Evolutionary conservation across 805 yeast species (phyloP), one percentile per base, ranked within the genome.

Genomic region (Grigorovia jiainica): DNA sequence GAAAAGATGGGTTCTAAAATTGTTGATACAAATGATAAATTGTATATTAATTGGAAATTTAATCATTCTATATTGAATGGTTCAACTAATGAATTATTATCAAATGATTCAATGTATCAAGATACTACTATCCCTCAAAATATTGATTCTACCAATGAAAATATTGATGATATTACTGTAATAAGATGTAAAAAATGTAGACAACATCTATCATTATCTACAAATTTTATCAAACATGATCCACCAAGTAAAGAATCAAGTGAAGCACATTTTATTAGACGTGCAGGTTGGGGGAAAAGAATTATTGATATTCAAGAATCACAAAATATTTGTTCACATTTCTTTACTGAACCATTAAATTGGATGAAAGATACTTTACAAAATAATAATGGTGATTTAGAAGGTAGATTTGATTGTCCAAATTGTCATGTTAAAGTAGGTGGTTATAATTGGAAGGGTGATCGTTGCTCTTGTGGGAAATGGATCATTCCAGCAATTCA

Each of bases 401-500:
- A 90, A 59, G 98, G 98, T 2, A 85, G 82, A 54, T 77, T 92
- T 35, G 60, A 65, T 9, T 92, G 98, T 60, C 92, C 92, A 2
- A 82, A 80, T 54, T 92, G 98, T 66, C 67, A 68, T 5, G 70
- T 83, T 13, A 92, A 90, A 64, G 76, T 92, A 2, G 98, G 98
- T 11, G 87, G 86, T 0, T 92, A 87, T 59, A 77, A 80, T 47
- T 92, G 98, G 98, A 84, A 80, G 54, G 98, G 98, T 0, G 78
- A 90, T 2, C 68, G 95, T 52, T 92, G 98, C 61, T 78, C 92
- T 44, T 92, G 98, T 61, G 97, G 97, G 2, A 78, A 76, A 52
- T 92, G 98, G 98, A 80, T 90, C 71, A 74, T 86, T 8, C 98
- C 98, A 0, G 94, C 95, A 1, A 72, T 92, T 45, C 86, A 84